Conservation (phyloP, 2,329 filamentous ascomycete genomes). For the Triangularia setosa region DNA sequence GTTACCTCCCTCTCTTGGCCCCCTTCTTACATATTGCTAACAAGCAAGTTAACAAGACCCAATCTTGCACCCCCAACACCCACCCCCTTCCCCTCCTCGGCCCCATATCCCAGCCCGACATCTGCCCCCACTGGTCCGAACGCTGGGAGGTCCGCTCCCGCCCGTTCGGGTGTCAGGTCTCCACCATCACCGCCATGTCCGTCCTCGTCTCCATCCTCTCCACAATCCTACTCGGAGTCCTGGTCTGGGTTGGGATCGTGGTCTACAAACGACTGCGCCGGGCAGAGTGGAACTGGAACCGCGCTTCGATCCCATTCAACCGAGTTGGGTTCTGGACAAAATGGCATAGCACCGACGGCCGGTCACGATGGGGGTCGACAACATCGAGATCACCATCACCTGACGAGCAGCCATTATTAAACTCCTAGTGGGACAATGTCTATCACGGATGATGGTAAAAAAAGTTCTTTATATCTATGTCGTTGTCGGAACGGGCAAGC, state of each 20-base stretch:
- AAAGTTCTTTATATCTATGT: background rate
- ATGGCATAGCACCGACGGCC: background rate
- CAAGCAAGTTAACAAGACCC: slow-evolving; percentile 37
- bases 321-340: background rate
- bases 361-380: background rate
- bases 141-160: slow-evolving; percentile 40
- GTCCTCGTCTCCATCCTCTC: slow-evolving; percentile 33
- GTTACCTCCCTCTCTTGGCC: slow-evolving; percentile 18
- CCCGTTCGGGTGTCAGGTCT: slow-evolving; percentile 39
- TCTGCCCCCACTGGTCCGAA: slow-evolving; percentile 51
- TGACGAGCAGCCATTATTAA: background rate
- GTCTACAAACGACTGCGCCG: slow-evolving; percentile 5
- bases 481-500: background rate
- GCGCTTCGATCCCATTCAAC: background rate
- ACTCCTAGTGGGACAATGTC: background rate
- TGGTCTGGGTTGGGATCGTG: slow-evolving; percentile 24
- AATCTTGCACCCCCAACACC: slow-evolving; percentile 51
- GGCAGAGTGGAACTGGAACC: background rate
- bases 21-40: background rate
- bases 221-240: slow-evolving; percentile 29
- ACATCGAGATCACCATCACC: background rate
- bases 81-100: slow-evolving; percentile 44
- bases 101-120: slow-evolving; percentile 45
- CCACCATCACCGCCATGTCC: slow-evolving; percentile 39
- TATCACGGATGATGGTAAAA: background rate